phyloP scores from a whole-genome alignment of 305 asterid species.

The Fraxinus ornus region DNA sequence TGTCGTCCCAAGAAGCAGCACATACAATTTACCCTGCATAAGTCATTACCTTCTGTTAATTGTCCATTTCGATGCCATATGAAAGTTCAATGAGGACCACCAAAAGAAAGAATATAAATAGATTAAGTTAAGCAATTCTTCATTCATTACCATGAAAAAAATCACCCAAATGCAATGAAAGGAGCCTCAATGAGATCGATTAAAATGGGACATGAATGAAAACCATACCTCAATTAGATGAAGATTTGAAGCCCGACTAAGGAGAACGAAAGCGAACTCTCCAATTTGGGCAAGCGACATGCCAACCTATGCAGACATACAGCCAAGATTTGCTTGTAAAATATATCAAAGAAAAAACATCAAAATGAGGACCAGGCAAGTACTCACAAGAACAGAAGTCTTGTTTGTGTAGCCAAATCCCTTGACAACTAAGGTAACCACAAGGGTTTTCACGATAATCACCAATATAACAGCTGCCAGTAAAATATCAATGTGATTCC shows the following conservation, averaged over 20 bases:
- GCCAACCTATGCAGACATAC: slow-evolving; percentile 55
- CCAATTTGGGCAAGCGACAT: slow-evolving; percentile 89
- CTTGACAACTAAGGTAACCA: slow-evolving; percentile 64
- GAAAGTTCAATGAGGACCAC: slow-evolving; percentile 6
- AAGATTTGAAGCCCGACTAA: slow-evolving; percentile 71
- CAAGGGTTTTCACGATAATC: slow-evolving; percentile 54
- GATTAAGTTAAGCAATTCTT: slow-evolving; percentile 19
- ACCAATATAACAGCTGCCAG: slow-evolving; percentile 74
- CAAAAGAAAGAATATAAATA: not conserved
- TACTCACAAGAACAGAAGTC: slow-evolving; percentile 66
- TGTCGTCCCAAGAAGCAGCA: slow-evolving; percentile 84
- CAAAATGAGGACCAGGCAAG: slow-evolving; percentile 8
- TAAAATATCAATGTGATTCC: slow-evolving; percentile 78
- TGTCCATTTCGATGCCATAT: slow-evolving; percentile 17
- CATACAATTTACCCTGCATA: slow-evolving; percentile 66
- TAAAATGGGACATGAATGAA: slow-evolving; percentile 14
- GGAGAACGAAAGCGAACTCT: slow-evolving; percentile 81
- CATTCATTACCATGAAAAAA: slow-evolving; percentile 11
- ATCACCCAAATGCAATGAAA: slow-evolving; percentile 9
- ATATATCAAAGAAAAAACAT: not conserved
- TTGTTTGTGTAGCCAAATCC: slow-evolving; percentile 76
- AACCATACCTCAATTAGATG: slow-evolving; percentile 62
- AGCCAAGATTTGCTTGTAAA: slow-evolving; percentile 15
- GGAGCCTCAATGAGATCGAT: not conserved
- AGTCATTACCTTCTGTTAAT: slow-evolving; percentile 28